phyloP scores from a whole-genome alignment of 108 stramenopile genomes.

The Discostella pseudostelligera region DNA sequence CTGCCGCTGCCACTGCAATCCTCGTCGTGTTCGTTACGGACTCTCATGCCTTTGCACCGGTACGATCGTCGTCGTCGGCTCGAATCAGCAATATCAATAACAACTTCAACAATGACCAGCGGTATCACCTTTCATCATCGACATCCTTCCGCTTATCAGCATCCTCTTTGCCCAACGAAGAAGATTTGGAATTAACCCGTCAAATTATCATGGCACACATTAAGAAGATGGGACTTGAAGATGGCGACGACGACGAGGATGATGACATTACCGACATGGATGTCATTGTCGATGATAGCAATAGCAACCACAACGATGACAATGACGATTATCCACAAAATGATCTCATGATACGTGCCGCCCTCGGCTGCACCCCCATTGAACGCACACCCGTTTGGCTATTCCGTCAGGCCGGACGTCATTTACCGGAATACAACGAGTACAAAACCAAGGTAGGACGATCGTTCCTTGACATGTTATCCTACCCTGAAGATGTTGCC shows the following conservation, averaged over 20 bases:
- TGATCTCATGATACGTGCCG: slow-evolving; percentile 85
- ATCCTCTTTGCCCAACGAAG: slow-evolving; percentile 10
- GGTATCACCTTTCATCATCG: too few relatives aligned
- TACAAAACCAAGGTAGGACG: slow-evolving; percentile 85
- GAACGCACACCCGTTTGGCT: slow-evolving; percentile 91
- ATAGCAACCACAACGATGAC: too few relatives aligned
- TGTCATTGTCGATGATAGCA: background rate
- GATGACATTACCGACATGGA: background rate
- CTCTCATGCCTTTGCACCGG: too few relatives aligned
- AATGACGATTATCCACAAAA: slow-evolving; percentile 53
- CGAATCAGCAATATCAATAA: too few relatives aligned
- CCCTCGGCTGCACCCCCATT: slow-evolving; percentile 60
- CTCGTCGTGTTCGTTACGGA: too few relatives aligned
- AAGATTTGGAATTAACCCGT: slow-evolving; percentile 72
- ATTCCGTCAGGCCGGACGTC: slow-evolving; percentile 95
- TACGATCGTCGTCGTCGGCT: too few relatives aligned
- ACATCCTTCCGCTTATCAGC: too few relatives aligned
- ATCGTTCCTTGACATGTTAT: slow-evolving; percentile 90
- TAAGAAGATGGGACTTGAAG: slow-evolving; percentile 2
- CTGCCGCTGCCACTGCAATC: too few relatives aligned
- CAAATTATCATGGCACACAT: slow-evolving; percentile 55
- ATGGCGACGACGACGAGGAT: background rate
- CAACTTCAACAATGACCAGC: too few relatives aligned
- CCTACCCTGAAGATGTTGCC: slow-evolving; percentile 86
- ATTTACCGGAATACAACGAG: slow-evolving; percentile 87